Evolutionary conservation across 2,329 filamentous ascomycete species (phyloP), one percentile per base, ranked within the genome.

Genomic region (Paramyrothecium roridum): DNA sequence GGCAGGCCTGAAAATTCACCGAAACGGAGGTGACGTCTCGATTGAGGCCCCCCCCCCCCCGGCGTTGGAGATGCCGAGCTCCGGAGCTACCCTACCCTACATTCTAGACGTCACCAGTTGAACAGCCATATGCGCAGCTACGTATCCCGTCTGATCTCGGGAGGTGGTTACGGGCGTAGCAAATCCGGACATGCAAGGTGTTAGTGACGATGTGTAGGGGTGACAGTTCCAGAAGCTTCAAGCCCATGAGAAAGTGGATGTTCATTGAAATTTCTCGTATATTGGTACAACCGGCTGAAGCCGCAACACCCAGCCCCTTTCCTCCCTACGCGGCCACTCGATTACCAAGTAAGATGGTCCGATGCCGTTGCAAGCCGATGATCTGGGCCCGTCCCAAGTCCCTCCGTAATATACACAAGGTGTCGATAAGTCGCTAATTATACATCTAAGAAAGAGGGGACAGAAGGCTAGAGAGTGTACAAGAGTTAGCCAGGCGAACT

Each of bases 401-500:
- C 37, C 40, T 33, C 43, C 55, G 61, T 66, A 66, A 60, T 65
- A 56, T 66, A 66, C 64, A 66, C 34, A 59, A 37, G 50, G 57
- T 52, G 51, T 56, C 53, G 33, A 52, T 52, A 55, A 21, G 34
- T 59, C 50, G 57, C 23, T 53, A 56, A 52, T 47, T 54, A 34
- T 37, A 50, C 45, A 57, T 59, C 69, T 83, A 88, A 61, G 82
- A 85, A 66, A 88, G 83, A 59, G 85, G 85, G 54, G 84, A 87
- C 63, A 87, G 77, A 60, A 87, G 80, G 69, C 84, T 87, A 54
- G 2, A 20, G n/a, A 33, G 17, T n/a, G n/a, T 20, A 4, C 26
- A 37, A 48, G 8, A 4, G 57, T 73, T 53, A 72, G 67, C 55
- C 26, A 40, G 30, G 19, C 11, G 2, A 45, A 8, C 33, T 8